Evolutionary conservation across 2,329 filamentous ascomycete species (phyloP).

Genomic region (Colletotrichum sp.): DNA sequence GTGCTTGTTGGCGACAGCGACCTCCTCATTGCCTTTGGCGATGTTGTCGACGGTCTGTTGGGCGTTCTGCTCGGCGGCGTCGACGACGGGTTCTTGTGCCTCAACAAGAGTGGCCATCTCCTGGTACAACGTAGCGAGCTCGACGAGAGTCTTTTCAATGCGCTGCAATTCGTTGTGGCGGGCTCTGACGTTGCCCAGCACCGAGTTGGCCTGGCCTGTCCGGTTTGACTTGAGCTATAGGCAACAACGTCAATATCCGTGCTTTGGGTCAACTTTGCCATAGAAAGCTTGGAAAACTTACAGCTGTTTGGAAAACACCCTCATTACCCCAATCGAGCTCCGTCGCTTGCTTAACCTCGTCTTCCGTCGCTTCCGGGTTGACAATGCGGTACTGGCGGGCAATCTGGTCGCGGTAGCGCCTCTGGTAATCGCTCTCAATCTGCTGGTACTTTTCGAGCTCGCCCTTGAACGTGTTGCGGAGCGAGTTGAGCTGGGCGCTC

Average conservation of each 20-base stretch:
- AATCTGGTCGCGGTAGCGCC: slow-evolving; percentile 78
- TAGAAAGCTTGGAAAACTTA: slow-evolving; percentile 48
- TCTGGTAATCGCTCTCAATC: slow-evolving; percentile 74
- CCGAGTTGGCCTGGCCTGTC: slow-evolving; percentile 72
- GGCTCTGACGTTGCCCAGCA: slow-evolving; percentile 79
- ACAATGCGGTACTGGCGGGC: slow-evolving; percentile 82
- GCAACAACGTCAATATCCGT: background rate
- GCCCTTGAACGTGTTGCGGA: slow-evolving; percentile 75
- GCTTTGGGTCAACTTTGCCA: background rate
- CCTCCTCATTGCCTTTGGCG: slow-evolving; percentile 71
- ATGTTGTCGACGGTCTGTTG: slow-evolving; percentile 70
- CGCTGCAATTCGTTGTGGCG: slow-evolving; percentile 84
- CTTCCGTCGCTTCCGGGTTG: slow-evolving; percentile 78
- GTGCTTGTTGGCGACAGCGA: slow-evolving; percentile 70
- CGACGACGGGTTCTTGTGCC: slow-evolving; percentile 70
- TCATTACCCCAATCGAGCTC: slow-evolving; percentile 78
- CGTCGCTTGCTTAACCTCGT: slow-evolving; percentile 72
- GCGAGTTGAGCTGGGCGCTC: slow-evolving; percentile 69
- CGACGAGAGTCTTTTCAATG: slow-evolving; percentile 77
- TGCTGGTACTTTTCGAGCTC: slow-evolving; percentile 73
- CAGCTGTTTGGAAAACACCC: slow-evolving; percentile 82
- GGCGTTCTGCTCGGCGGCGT: slow-evolving; percentile 68
- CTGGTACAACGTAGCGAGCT: slow-evolving; percentile 74
- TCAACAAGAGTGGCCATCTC: slow-evolving; percentile 78
- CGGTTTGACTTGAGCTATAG: slow-evolving; percentile 75